phyloP scores from a whole-genome alignment of 129 eudicot species.

The Smallanthus sonchifolius region DNA sequence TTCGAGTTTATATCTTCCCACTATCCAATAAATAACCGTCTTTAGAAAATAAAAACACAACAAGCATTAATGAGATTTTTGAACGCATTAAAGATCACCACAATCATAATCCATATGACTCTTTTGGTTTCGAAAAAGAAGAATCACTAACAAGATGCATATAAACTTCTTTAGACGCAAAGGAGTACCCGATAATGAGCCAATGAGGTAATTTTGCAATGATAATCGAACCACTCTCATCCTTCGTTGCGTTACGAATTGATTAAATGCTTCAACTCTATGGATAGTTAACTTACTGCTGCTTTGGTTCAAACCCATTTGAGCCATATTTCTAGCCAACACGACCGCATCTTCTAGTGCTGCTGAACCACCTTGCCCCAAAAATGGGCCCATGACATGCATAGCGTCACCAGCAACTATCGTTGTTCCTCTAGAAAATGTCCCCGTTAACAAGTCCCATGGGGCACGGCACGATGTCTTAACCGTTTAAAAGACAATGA shows the following conservation, averaged over 20 bases:
- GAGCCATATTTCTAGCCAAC: constrained; percentile 48
- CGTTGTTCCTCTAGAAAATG: constrained; percentile 40
- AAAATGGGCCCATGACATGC: constrained; percentile 72
- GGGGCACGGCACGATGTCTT: constrained; percentile 59
- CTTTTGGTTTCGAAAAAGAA: constrained; percentile 32
- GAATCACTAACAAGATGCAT: constrained; percentile 24
- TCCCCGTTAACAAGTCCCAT: constrained; percentile 52
- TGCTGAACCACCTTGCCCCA: constrained; percentile 76
- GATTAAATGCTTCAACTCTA: constrained; percentile 33
- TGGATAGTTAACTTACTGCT: too few species aligned
- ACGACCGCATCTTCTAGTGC: constrained; percentile 66
- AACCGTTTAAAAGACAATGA: constrained; percentile 36
- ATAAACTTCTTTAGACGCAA: constrained; percentile 28
- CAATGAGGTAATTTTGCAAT: constrained; percentile 43
- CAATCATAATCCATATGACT: constrained; percentile 58
- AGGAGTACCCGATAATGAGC: constrained; percentile 24
- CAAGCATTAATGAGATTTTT: not conserved
- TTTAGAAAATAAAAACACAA: not conserved
- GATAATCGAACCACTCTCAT: constrained; percentile 47
- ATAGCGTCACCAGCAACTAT: constrained; percentile 70
- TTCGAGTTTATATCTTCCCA: not conserved
- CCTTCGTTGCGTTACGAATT: constrained; percentile 36
- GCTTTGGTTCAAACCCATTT: not conserved
- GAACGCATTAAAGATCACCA: constrained; percentile 47
- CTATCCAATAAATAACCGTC: too few species aligned